Evolutionary conservation across 2,329 filamentous ascomycete species (phyloP).

Genomic region (Calycina herbarum): DNA sequence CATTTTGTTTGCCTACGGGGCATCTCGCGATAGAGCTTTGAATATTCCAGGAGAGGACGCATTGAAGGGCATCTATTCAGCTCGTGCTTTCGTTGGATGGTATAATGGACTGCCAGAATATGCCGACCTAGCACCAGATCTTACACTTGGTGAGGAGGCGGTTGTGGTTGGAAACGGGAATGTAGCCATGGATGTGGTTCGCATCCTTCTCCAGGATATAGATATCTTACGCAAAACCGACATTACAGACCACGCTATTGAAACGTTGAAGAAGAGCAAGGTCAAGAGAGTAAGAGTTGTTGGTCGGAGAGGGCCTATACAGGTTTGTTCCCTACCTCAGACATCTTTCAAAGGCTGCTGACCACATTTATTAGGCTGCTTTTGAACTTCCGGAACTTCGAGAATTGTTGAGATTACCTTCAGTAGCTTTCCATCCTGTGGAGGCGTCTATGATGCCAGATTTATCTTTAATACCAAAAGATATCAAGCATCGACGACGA

Average conservation of each 20-base stretch:
- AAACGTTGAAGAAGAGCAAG: conserved; percentile 68
- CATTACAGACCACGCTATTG: conserved; percentile 81
- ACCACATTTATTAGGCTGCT: conserved; percentile 59
- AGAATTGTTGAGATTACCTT: conserved; percentile 77
- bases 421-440: conserved; percentile 70
- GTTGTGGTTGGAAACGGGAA: conserved; percentile 94
- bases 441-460: conserved; percentile 68
- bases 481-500: conserved; percentile 70
- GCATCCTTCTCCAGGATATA: conserved; percentile 78
- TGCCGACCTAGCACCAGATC: conserved; percentile 67
- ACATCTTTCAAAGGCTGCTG: conserved; percentile 13
- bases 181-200: conserved; percentile 89
- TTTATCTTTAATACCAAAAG: conserved; percentile 62
- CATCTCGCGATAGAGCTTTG: conserved; percentile 77
- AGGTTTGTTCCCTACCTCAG: conserved; percentile 52
- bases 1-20: conserved; percentile 89
- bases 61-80: conserved; percentile 77
- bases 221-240: conserved; percentile 78
- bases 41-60: conserved; percentile 76
- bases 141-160: conserved; percentile 75
- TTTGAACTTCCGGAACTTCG: conserved; percentile 95
- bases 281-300: conserved; percentile 83
- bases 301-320: conserved; percentile 83
- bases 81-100: conserved; percentile 94
- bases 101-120: conserved; percentile 94